These are phyloP conservation scores for Entomortierella chlamydospora DNA, from an alignment of 192 early-diverging fungal genomes.

Conservation along the genomic window DNA sequence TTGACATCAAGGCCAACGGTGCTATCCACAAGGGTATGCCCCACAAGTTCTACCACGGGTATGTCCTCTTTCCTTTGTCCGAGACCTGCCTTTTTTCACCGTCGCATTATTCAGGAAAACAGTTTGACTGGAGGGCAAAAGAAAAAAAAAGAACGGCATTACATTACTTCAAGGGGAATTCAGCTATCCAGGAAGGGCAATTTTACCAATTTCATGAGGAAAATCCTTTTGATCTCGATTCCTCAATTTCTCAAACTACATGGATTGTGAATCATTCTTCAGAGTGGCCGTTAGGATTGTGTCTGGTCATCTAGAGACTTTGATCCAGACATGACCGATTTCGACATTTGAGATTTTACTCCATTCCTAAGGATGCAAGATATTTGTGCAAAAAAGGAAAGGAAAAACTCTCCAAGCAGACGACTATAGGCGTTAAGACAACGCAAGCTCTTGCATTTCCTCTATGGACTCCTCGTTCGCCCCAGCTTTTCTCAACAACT, in stretches of 20 bases:
- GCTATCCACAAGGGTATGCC: slow-evolving; percentile 99
- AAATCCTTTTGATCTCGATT: slow-evolving; percentile 4
- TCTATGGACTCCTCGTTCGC: no score
- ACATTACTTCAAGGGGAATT: no score
- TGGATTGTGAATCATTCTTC: neutral
- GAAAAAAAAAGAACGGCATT: neutral
- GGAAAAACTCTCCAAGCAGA: no score
- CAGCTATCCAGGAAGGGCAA: no score
- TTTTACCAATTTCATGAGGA: neutral
- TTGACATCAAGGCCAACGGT: slow-evolving; percentile 99
- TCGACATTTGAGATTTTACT: slow-evolving; percentile 65
- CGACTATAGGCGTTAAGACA: neutral
- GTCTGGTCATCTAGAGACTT: slow-evolving; percentile 4
- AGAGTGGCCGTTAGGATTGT: neutral
- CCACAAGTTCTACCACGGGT: slow-evolving; percentile 99
- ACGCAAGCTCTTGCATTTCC: no score
- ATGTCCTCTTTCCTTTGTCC: slow-evolving; percentile 10
- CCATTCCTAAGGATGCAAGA: neutral
- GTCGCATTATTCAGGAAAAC: neutral
- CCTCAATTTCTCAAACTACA: neutral
- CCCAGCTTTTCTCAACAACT: neutral
- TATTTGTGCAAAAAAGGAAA: neutral
- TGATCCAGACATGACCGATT: neutral
- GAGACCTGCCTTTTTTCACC: neutral
- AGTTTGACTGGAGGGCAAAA: no score